Conservation (phyloP, 2,329 filamentous ascomycete genomes). For the Albifimbria verrucaria region DNA sequence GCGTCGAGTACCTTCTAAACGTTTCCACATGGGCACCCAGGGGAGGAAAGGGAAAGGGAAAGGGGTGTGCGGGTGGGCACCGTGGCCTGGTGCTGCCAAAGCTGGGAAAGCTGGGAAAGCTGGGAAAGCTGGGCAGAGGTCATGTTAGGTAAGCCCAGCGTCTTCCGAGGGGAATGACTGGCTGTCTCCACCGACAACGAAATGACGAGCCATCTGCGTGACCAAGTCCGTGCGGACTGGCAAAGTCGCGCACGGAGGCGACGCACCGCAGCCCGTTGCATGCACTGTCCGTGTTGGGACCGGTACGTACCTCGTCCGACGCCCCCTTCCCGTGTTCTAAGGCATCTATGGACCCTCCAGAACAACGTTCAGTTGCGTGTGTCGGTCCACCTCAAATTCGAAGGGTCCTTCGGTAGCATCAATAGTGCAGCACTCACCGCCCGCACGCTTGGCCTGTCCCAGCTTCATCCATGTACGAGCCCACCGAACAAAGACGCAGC, state of each 20-base stretch:
- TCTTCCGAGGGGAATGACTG: neutral
- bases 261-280: too few relatives aligned
- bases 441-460: neutral
- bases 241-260: neutral
- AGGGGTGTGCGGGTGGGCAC: neutral
- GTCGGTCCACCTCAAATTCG: neutral
- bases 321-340: neutral
- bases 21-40: constrained; percentile 17
- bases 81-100: neutral
- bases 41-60: too few relatives aligned
- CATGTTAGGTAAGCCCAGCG: neutral
- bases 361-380: neutral
- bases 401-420: neutral
- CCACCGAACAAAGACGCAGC: too few relatives aligned
- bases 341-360: neutral
- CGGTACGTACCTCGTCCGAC: neutral
- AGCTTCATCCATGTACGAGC: too few relatives aligned
- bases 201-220: constrained; percentile 11
- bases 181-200: constrained; percentile 14
- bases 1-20: constrained; percentile 5
- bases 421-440: neutral
- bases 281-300: neutral
- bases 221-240: neutral
- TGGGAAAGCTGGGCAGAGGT: neutral
- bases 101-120: neutral